These are phyloP conservation scores for Colletotrichum lupini DNA, from an alignment of 2,329 filamentous ascomycete genomes.

Conservation along the genomic window DNA sequence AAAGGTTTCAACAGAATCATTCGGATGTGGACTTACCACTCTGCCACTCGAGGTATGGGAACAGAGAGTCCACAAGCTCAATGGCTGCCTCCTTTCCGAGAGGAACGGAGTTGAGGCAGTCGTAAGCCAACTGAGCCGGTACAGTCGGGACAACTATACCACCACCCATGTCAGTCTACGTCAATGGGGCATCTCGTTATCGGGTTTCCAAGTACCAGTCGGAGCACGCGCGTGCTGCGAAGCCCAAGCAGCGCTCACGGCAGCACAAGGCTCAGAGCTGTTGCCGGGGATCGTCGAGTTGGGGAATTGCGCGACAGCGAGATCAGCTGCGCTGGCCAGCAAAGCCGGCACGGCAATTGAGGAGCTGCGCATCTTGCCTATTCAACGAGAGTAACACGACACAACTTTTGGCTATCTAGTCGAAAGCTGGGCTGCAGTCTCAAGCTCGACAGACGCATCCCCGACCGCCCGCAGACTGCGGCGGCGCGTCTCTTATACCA, in stretches of 20 bases:
- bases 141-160: conserved; percentile 36
- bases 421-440: conserved; percentile 7
- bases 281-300: conserved; percentile 1
- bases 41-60: conserved; percentile 55
- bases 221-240: conserved; percentile 13
- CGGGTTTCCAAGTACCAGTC: neutral
- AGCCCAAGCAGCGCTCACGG: conserved; percentile 18
- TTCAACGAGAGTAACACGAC: neutral
- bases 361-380: conserved; percentile 19
- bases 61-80: conserved; percentile 50
- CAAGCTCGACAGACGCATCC: neutral
- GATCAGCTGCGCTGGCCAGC: conserved; percentile 1
- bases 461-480: neutral
- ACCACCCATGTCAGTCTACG: neutral
- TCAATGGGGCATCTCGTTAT: neutral
- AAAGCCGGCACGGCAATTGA: conserved; percentile 8
- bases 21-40: conserved; percentile 40
- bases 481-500: conserved; percentile 3
- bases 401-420: neutral
- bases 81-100: conserved; percentile 51
- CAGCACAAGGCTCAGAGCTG: conserved; percentile 23
- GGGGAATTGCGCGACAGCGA: neutral
- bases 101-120: conserved; percentile 54
- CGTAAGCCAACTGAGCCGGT: conserved; percentile 50
- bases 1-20: neutral